Conservation (phyloP, 257 asterid species). For the Penstemon davidsonii region DNA sequence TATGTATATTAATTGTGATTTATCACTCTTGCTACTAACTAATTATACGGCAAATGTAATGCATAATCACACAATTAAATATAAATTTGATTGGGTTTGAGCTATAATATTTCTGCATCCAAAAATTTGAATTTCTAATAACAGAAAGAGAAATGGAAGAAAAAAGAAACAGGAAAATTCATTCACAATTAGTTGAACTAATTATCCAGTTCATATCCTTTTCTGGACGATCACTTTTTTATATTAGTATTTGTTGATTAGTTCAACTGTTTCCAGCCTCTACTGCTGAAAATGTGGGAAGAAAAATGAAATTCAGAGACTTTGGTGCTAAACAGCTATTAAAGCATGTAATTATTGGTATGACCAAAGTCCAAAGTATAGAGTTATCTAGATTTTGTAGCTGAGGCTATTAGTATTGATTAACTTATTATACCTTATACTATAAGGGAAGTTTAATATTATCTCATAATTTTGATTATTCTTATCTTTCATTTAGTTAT, state of each 20-base stretch:
- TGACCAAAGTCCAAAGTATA: neutral
- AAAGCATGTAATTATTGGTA: no score
- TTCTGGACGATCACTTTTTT: neutral
- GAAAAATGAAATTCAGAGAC: conserved; percentile 2
- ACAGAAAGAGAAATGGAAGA: neutral
- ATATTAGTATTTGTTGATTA: conserved; percentile 4
- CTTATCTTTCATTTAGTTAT: no score
- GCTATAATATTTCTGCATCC: neutral
- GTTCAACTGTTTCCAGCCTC: conserved; percentile 16
- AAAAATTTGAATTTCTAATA: neutral
- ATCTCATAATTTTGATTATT: neutral
- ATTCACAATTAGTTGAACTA: conserved; percentile 26
- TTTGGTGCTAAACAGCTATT: conserved; percentile 10
- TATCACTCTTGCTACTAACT: no score
- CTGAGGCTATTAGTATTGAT: neutral
- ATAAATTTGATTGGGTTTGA: no score
- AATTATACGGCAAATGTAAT: no score
- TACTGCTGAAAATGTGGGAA: neutral
- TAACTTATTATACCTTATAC: neutral
- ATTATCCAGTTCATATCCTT: neutral
- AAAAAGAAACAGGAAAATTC: neutral
- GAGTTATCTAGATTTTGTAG: neutral
- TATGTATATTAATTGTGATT: no score
- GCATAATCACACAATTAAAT: no score
- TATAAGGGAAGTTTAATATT: neutral